phyloP scores from a whole-genome alignment of 148 eudicot genomes.

The Fagopyrum homotropicum region DNA sequence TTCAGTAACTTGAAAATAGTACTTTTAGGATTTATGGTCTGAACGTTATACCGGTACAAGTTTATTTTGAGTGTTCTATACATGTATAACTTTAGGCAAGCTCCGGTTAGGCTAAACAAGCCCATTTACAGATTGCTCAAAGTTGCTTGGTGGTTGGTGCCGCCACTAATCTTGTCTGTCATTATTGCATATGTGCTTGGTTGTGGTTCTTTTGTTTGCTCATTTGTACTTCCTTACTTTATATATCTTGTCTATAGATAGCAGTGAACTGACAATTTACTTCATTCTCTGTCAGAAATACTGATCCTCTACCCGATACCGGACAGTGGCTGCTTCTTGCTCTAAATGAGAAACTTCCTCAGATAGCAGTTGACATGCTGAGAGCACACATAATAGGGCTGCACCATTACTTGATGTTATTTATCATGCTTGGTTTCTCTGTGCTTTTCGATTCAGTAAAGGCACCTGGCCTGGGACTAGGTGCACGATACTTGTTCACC shows the following conservation, averaged over 20 bases:
- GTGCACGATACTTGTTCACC: slow-evolving; percentile 92
- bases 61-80: neutral
- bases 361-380: slow-evolving; percentile 55
- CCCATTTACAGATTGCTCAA: neutral
- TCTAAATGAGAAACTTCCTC: slow-evolving; percentile 83
- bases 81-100: neutral
- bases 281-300: slow-evolving; percentile 30
- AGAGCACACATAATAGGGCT: slow-evolving; percentile 83
- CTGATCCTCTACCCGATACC: slow-evolving; percentile 92
- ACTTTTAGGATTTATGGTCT: neutral
- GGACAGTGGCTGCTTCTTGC: slow-evolving; percentile 93
- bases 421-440: slow-evolving; percentile 90
- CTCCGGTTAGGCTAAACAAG: neutral
- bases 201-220: neutral
- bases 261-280: neutral
- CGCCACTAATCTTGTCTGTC: neutral
- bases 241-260: neutral
- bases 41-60: neutral
- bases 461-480: slow-evolving; percentile 98
- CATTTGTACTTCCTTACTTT: neutral
- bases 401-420: slow-evolving; percentile 94
- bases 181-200: neutral
- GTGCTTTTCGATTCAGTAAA: slow-evolving; percentile 79
- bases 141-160: neutral
- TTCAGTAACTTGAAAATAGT: neutral